A percentile compares a stretch with the other conserved stretches of the same genome.
Evolutionary conservation across 2,329 filamentous ascomycete genomes (phyloP).

Genomic region (Dactylellina cionopaga): DNA sequence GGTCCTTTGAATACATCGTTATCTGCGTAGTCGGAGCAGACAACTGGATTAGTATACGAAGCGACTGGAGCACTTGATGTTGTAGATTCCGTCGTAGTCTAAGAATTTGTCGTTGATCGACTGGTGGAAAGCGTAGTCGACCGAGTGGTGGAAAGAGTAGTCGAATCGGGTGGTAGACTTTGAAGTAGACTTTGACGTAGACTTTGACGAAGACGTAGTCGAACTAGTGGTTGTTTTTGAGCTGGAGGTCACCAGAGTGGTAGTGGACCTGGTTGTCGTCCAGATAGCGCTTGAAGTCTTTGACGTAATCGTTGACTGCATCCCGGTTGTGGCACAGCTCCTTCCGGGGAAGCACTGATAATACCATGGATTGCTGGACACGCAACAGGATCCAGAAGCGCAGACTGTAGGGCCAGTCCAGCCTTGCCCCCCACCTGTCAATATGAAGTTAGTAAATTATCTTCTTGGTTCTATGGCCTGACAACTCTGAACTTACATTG

Average conservation of each 20-base stretch:
- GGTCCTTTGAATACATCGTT: conserved; percentile 66
- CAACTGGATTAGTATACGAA: conserved; percentile 63
- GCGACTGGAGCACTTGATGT: conserved; percentile 5
- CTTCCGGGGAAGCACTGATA: conserved; percentile 10
- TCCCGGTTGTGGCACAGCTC: background rate
- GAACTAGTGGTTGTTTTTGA: background rate
- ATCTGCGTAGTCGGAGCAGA: conserved; percentile 69
- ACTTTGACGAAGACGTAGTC: background rate
- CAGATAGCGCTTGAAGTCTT: too few relatives aligned
- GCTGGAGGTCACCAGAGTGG: background rate
- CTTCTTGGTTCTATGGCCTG: background rate
- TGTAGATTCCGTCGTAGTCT: conserved; percentile 1
- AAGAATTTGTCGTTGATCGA: background rate
- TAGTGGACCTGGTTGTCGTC: conserved; percentile 1
- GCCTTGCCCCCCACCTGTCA: conserved; percentile 17
- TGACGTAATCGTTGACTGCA: background rate
- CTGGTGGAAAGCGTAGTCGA: conserved; percentile 5
- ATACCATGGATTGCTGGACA: conserved; percentile 20
- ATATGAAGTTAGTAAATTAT: background rate
- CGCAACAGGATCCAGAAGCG: conserved; percentile 7
- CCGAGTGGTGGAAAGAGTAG: background rate
- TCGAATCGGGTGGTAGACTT: background rate
- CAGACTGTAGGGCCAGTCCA: conserved; percentile 15
- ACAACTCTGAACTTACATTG: conserved; percentile 4
- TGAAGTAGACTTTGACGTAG: background rate